Evolutionary conservation across 495 filamentous ascomycete species (phyloP).

Genomic region (Daldinia caldariorum): DNA sequence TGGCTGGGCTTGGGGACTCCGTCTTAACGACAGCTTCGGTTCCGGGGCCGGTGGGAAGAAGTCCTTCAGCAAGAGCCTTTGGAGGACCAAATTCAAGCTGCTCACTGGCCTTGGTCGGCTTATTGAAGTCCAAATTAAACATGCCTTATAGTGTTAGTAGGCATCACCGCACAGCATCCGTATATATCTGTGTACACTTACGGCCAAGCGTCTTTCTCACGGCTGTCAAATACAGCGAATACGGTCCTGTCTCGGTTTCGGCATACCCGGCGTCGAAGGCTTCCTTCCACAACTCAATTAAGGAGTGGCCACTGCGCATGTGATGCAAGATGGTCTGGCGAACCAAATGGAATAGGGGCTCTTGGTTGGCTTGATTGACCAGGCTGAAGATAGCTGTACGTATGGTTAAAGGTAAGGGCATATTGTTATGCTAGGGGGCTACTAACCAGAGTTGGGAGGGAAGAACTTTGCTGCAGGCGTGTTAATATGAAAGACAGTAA

Average conservation of each 20-base stretch:
- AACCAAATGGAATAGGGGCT: background rate
- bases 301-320: background rate
- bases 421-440: background rate
- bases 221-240: constrained; percentile 8
- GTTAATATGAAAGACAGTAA: constrained; percentile 8
- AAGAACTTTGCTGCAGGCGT: constrained; percentile 21
- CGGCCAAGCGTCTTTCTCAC: constrained; percentile 15
- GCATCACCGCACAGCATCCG: background rate
- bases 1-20: background rate
- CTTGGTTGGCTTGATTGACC: background rate
- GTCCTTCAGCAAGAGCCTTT: background rate
- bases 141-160: constrained; percentile 17
- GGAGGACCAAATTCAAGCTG: background rate
- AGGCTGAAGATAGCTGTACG: background rate
- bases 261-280: constrained; percentile 1
- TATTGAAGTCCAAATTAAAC: background rate
- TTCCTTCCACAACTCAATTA: constrained; percentile 14
- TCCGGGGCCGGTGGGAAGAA: background rate
- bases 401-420: background rate
- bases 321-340: background rate
- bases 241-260: background rate
- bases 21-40: background rate
- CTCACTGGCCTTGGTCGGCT: background rate
- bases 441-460: constrained; percentile 11
- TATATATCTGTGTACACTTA: constrained; percentile 10